Conservation (phyloP, 1,284 basidiomycete species). For the Exobasidium rhododendri region DNA sequence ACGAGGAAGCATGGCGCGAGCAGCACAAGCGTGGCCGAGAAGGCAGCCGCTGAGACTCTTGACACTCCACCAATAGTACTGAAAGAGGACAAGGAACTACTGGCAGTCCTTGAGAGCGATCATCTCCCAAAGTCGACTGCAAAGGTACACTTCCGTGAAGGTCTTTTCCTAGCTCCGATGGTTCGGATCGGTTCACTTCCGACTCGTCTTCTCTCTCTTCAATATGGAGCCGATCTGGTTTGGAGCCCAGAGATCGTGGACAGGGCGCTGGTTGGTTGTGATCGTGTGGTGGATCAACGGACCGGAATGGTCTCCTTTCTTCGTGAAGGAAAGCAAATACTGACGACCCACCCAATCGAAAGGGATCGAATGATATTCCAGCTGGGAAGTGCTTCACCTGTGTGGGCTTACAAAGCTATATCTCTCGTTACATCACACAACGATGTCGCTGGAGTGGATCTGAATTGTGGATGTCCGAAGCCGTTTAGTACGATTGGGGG, state of each 20-base stretch:
- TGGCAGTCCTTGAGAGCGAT: neutral
- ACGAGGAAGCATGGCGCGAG: no score
- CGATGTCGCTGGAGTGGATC: slow-evolving; percentile 89
- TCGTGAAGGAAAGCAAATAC: slow-evolving; percentile 70
- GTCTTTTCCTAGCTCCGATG: slow-evolving; percentile 53
- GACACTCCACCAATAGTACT: no score
- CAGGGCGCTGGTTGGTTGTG: slow-evolving; percentile 84
- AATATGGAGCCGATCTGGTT: slow-evolving; percentile 88
- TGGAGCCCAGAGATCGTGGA: slow-evolving; percentile 98
- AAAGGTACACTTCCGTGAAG: slow-evolving; percentile 7
- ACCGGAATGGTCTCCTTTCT: slow-evolving; percentile 88
- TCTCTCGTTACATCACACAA: slow-evolving; percentile 68
- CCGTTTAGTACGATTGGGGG: slow-evolving; percentile 91
- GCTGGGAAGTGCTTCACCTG: slow-evolving; percentile 83
- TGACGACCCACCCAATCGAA: slow-evolving; percentile 89
- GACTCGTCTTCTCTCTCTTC: slow-evolving; percentile 78
- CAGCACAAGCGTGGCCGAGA: no score
- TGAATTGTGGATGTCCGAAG: slow-evolving; percentile 85
- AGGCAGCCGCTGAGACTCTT: no score
- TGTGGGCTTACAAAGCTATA: slow-evolving; percentile 86
- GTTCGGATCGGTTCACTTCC: slow-evolving; percentile 60
- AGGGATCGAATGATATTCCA: slow-evolving; percentile 61
- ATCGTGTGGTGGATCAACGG: slow-evolving; percentile 74
- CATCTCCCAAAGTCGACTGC: neutral
- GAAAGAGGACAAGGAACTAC: neutral